phyloP scores from a whole-genome alignment of 2,329 filamentous ascomycete genomes.

The Fusarium vanettenii region DNA sequence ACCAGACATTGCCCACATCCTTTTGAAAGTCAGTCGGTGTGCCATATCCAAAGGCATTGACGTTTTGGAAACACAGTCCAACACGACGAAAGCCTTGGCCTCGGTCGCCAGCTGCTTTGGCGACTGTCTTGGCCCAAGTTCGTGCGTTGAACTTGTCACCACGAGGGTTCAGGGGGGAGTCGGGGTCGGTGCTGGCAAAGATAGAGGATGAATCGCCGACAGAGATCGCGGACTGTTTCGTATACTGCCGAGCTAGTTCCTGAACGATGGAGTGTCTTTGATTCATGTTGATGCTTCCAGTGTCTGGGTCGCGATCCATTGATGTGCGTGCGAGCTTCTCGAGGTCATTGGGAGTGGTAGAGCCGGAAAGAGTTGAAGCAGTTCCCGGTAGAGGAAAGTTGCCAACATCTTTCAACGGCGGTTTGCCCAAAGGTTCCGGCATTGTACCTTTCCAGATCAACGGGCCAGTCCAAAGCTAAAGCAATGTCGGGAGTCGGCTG shows the following conservation, averaged over 20 bases:
- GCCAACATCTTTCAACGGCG: too few relatives aligned
- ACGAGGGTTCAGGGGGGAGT: slow-evolving; percentile 49
- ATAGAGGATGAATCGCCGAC: not conserved
- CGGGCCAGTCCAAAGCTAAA: not conserved
- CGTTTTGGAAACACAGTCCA: slow-evolving; percentile 38
- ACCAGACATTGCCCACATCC: slow-evolving; percentile 34
- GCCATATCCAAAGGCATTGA: slow-evolving; percentile 39
- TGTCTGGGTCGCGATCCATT: not conserved
- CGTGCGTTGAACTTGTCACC: slow-evolving; percentile 53
- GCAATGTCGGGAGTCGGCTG: not conserved
- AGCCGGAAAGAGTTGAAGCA: not conserved
- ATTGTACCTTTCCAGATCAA: not conserved
- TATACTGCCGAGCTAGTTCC: not conserved
- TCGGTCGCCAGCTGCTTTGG: slow-evolving; percentile 30
- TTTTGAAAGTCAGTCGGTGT: slow-evolving; percentile 40
- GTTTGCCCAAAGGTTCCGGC: not conserved
- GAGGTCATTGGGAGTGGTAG: not conserved
- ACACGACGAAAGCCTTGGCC: slow-evolving; percentile 26
- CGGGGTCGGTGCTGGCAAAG: not conserved
- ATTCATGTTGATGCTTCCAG: not conserved
- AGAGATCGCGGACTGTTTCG: not conserved
- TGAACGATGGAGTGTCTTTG: not conserved
- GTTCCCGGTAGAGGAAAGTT: not conserved
- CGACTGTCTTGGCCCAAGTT: slow-evolving; percentile 55
- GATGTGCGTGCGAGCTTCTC: not conserved